Evolutionary conservation across 2,329 filamentous ascomycete genomes (phyloP).

Genomic region (Stylonectria norvegica): DNA sequence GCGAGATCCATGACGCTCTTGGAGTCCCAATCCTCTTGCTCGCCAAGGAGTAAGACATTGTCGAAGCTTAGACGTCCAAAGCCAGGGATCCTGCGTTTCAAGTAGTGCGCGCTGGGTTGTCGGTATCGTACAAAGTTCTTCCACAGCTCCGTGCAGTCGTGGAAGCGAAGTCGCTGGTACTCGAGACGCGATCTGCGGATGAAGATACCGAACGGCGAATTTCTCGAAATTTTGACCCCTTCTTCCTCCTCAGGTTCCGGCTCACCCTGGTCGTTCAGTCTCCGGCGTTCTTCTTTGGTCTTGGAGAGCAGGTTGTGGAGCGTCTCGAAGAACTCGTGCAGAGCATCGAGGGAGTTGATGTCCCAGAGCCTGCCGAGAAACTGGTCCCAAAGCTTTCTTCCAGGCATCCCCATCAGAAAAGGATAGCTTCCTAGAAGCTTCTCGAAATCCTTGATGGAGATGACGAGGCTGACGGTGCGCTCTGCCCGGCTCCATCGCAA

Average conservation of each 20-base stretch:
- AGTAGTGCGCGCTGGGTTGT: conserved; percentile 65
- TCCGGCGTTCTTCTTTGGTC: conserved; percentile 57
- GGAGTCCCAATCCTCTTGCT: conserved; percentile 47
- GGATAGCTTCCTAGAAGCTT: conserved; percentile 51
- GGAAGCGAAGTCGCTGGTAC: conserved; percentile 75
- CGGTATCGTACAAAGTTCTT: conserved; percentile 77
- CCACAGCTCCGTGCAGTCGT: conserved; percentile 77
- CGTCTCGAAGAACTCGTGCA: conserved; percentile 72
- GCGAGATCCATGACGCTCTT: conserved; percentile 44
- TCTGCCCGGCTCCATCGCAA: conserved; percentile 48
- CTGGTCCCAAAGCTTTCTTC: conserved; percentile 80
- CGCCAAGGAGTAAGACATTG: conserved; percentile 48
- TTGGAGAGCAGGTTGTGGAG: conserved; percentile 58
- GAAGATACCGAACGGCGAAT: conserved; percentile 78
- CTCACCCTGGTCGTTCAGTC: conserved; percentile 46
- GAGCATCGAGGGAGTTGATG: conserved; percentile 74
- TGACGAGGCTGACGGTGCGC: conserved; percentile 48
- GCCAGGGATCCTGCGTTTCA: conserved; percentile 60
- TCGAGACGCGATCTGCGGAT: conserved; percentile 74
- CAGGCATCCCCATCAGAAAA: conserved; percentile 59
- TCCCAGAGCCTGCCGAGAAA: conserved; percentile 80
- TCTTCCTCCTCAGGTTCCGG: conserved; percentile 44
- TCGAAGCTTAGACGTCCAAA: conserved; percentile 58
- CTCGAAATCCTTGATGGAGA: conserved; percentile 58
- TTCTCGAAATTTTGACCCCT: conserved; percentile 62